These are phyloP conservation scores for Wickerhamomyces sp. DNA, from an alignment of 1,139 yeast genomes.

Conservation along the genomic window DNA sequence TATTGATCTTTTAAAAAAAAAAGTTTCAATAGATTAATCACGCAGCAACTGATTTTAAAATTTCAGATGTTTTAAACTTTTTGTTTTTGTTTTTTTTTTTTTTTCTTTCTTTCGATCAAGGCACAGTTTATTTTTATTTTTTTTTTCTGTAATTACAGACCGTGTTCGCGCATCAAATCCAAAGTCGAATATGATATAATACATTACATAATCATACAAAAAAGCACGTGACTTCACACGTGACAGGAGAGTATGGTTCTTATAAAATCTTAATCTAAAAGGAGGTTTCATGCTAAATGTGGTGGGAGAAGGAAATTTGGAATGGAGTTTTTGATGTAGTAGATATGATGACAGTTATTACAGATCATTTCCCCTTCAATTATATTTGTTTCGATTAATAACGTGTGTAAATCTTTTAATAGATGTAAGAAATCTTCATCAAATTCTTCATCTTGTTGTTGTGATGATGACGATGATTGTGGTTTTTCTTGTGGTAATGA, in stretches of 20 bases:
- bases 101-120: too few relatives aligned
- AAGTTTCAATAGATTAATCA: too few relatives aligned
- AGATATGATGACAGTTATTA: conserved; percentile 78
- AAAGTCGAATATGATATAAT: too few relatives aligned
- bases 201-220: too few relatives aligned
- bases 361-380: conserved; percentile 87
- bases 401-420: conserved; percentile 68
- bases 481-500: conserved; percentile 64
- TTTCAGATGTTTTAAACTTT: too few relatives aligned
- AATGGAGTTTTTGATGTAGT: conserved; percentile 85
- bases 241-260: neutral
- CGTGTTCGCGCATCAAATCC: too few relatives aligned
- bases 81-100: too few relatives aligned
- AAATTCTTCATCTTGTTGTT: conserved; percentile 56
- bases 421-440: conserved; percentile 54
- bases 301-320: conserved; percentile 96
- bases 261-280: neutral
- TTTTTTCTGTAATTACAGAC: too few relatives aligned
- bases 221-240: too few relatives aligned
- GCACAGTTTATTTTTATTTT: too few relatives aligned
- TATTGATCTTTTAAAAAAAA: too few relatives aligned
- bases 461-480: conserved; percentile 55
- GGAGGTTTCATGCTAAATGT: conserved; percentile 62
- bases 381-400: conserved; percentile 82
- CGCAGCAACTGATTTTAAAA: too few relatives aligned